These are phyloP conservation scores for Inonotus hispidus DNA, from an alignment of 1,284 basidiomycete genomes.

Conservation along the genomic window DNA sequence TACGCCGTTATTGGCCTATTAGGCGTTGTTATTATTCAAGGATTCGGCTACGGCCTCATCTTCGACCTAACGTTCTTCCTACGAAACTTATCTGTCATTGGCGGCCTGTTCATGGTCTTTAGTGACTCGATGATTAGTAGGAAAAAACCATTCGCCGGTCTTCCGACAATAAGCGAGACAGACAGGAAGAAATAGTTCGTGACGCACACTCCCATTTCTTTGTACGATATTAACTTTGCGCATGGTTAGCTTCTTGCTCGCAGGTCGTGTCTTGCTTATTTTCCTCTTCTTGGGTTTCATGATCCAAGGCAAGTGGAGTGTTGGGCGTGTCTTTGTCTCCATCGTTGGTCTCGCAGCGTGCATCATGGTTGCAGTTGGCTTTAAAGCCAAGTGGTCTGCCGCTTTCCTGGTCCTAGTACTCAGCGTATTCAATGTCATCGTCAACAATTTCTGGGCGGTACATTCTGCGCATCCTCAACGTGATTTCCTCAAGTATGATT, in stretches of 20 bases:
- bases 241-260: conserved; percentile 79
- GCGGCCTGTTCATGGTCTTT: conserved; percentile 96
- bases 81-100: conserved; percentile 88
- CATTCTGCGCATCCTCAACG: conserved; percentile 89
- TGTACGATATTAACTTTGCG: not conserved
- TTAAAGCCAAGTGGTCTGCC: conserved; percentile 99
- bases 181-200: conserved; percentile 97
- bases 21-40: conserved; percentile 90
- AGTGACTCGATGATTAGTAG: conserved; percentile 88
- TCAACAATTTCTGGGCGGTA: conserved; percentile 99
- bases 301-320: conserved; percentile 87
- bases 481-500: conserved; percentile 97
- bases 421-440: conserved; percentile 94
- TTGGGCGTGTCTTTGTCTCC: conserved; percentile 82
- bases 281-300: conserved; percentile 99
- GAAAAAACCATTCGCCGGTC: conserved; percentile 87
- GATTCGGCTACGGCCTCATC: conserved; percentile 90
- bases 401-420: conserved; percentile 93
- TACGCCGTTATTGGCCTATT: conserved; percentile 87
- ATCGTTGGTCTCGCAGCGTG: conserved; percentile 89
- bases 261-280: conserved; percentile 94
- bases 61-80: conserved; percentile 99
- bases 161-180: conserved; percentile 88
- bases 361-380: conserved; percentile 95
- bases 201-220: not conserved